Conservation (phyloP, 805 yeast genomes). For the Metschnikowia anglica region DNA sequence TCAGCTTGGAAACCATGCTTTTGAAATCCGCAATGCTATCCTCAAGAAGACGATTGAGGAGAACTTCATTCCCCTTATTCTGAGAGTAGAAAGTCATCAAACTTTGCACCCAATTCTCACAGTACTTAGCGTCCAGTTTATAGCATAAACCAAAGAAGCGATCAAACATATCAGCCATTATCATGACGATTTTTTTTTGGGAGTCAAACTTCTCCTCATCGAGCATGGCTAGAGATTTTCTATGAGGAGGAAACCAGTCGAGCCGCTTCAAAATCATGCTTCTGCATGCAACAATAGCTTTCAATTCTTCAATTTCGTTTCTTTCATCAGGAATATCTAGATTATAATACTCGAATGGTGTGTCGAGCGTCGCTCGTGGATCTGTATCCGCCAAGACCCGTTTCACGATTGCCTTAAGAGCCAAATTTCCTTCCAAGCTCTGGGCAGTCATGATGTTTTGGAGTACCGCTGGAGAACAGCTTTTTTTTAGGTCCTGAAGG, state of each 20-base stretch:
- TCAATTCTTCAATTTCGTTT: conserved; percentile 9
- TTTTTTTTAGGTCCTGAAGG: conserved; percentile 1
- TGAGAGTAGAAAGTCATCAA: conserved; percentile 10
- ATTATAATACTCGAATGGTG: conserved; percentile 14
- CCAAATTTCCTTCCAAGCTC: conserved; percentile 9
- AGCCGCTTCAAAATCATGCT: conserved; percentile 15
- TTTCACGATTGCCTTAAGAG: conserved; percentile 12
- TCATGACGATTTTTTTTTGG: conserved; percentile 6
- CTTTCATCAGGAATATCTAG: neutral
- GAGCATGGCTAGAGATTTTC: conserved; percentile 10
- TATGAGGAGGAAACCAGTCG: conserved; percentile 13
- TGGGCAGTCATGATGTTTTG: conserved; percentile 15
- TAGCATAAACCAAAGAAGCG: conserved; percentile 18
- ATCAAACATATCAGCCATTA: conserved; percentile 15
- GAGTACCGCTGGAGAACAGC: conserved; percentile 1
- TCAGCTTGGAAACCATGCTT: conserved; percentile 1
- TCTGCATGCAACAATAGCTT: conserved; percentile 16
- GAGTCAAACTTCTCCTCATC: conserved; percentile 4
- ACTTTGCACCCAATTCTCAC: conserved; percentile 14
- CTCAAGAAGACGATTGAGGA: conserved; percentile 7
- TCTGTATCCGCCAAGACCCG: conserved; percentile 4
- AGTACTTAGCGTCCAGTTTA: conserved; percentile 13
- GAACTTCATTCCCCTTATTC: neutral
- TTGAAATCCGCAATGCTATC: conserved; percentile 12
- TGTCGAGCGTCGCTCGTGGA: conserved; percentile 7